Conservation (phyloP, 78 protist species). For the Dictyostelium firmibasis region DNA sequence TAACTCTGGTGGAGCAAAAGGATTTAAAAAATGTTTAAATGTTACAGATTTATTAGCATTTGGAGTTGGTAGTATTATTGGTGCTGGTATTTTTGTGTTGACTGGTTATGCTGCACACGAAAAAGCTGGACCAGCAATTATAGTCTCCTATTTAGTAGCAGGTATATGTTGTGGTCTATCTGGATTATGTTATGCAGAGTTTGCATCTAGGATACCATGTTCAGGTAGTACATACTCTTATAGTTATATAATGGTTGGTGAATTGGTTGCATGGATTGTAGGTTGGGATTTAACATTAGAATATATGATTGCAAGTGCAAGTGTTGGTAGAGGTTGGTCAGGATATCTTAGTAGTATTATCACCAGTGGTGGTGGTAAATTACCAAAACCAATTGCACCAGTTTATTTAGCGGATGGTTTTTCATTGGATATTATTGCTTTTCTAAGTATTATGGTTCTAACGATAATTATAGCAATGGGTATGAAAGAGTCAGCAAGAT, state of each 20-base stretch:
- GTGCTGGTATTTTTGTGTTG: slow-evolving; percentile 89
- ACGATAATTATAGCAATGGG: slow-evolving; percentile 75
- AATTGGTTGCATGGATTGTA: slow-evolving; percentile 71
- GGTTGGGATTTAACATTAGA: slow-evolving; percentile 82
- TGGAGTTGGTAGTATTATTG: slow-evolving; percentile 83
- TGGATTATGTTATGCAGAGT: slow-evolving; percentile 82
- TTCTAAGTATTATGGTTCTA: slow-evolving; percentile 14
- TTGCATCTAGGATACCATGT: slow-evolving; percentile 70
- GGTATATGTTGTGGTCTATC: slow-evolving; percentile 69
- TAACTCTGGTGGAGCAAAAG: not conserved
- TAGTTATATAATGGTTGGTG: slow-evolving; percentile 74
- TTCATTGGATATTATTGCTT: slow-evolving; percentile 58
- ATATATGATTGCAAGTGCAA: slow-evolving; percentile 76
- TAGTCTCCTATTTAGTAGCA: slow-evolving; percentile 43
- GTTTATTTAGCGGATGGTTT: slow-evolving; percentile 15
- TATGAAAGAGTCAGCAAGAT: slow-evolving; percentile 68
- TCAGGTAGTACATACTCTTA: slow-evolving; percentile 80
- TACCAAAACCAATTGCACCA: slow-evolving; percentile 53
- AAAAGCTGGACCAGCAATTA: slow-evolving; percentile 85
- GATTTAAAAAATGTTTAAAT: slow-evolving; percentile 31
- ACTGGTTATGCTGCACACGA: slow-evolving; percentile 84
- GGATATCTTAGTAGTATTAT: slow-evolving; percentile 37
- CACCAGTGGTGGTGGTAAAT: slow-evolving; percentile 26
- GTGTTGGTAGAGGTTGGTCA: slow-evolving; percentile 85
- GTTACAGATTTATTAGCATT: slow-evolving; percentile 70